Base-by-base conservation (phyloP, 2,329 filamentous ascomycete species). In the Colletotrichum spinosum region DNA sequence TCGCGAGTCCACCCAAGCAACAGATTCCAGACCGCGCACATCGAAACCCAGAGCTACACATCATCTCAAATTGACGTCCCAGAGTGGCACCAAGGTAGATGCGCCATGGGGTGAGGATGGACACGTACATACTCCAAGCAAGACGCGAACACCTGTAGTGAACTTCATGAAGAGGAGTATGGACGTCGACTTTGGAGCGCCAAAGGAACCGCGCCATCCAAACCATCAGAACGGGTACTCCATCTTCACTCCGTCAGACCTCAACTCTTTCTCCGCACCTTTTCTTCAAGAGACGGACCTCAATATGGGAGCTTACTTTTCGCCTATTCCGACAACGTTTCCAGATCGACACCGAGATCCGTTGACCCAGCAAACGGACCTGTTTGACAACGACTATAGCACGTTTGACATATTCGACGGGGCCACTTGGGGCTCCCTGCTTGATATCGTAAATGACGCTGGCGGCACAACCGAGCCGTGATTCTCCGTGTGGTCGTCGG, bases 371-470 rank as follows among this genome's bases (percentile, higher is more conserved):
- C 38, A 33, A 15, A 6, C 48, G 8, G 48, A 57, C 7, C 50
- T 50, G 11, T 7, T 38, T 12, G 52, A 38, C 4, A 39, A 25
- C 9, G 11, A 12, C 3, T 39, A 55, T 0, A 56, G 34, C 13
- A 17, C 67, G 8, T 57, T 68, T 9, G 63, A 68, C 9, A 54
- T 68, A 4, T 68, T 68, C 37, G 66, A 67, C 25, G 63, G 57
- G 35, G 66, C 57, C 4, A 67, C 58, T 6, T 67, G 58, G 58
- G 63, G 63, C 9, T 68, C 55, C 2, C 45, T 67, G 2, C 25
- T 67, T 0, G 59, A 63, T 9, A 44, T 68, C 6, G 46, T 67
- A 15, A 57, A 68, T 33, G 45, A 56, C 39, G 46, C 58, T 9
- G 39, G 53, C 2, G 25, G 25, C 4, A 25, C 25, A 25, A 25